Evolutionary conservation across 176 grass and related monocot genomes (phyloP).

Genomic region (Tuctoria greenei): DNA sequence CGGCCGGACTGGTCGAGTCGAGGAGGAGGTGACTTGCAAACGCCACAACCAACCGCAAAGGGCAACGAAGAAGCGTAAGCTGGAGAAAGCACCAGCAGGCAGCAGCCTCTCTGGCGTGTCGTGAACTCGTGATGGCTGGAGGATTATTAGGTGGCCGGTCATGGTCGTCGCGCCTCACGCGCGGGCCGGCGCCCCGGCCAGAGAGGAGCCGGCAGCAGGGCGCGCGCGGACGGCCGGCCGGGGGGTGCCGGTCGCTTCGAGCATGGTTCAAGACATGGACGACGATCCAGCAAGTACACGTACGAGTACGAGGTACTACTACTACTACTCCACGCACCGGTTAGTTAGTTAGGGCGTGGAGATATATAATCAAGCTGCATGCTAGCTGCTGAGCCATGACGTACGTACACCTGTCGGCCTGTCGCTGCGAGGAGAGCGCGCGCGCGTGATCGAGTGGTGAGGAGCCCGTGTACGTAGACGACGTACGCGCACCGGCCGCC

Average conservation of each 20-base stretch:
- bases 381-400: neutral
- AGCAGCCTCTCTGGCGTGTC: neutral
- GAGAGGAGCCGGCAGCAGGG: no score
- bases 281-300: neutral
- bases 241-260: constrained; percentile 12
- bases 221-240: no score
- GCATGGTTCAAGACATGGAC: constrained; percentile 22
- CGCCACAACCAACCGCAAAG: constrained; percentile 33
- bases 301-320: constrained; percentile 4
- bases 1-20: neutral
- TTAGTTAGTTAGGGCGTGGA: neutral
- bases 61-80: constrained; percentile 23
- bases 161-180: constrained; percentile 12
- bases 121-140: neutral
- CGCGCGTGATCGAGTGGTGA: constrained; percentile 16
- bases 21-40: constrained; percentile 36
- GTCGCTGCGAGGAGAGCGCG: neutral
- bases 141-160: constrained; percentile 32
- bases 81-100: constrained; percentile 29
- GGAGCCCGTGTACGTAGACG: constrained; percentile 10
- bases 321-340: neutral
- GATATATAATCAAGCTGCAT: neutral
- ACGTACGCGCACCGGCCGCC: neutral
- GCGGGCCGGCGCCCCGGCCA: no score
- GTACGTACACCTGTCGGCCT: constrained; percentile 6